Evolutionary conservation across 208 protist species (phyloP).

Genomic region (Trichomonas vaginalis): DNA sequence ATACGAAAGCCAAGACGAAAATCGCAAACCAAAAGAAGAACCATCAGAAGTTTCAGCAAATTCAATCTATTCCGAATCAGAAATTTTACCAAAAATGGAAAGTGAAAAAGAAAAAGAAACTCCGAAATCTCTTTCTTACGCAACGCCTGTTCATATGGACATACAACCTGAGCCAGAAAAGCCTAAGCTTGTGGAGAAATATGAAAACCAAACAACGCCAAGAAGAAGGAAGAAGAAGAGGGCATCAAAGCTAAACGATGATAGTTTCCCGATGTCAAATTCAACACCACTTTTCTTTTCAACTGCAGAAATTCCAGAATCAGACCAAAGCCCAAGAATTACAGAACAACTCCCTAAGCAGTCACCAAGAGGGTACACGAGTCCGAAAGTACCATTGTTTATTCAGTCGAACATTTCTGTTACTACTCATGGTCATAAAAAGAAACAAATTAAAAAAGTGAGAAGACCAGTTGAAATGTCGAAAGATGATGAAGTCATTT

Average conservation of each 20-base stretch:
- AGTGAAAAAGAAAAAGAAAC: too few species aligned
- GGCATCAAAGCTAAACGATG: too few species aligned
- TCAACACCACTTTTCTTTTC: background rate
- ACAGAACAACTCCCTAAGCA: background rate
- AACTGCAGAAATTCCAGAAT: background rate
- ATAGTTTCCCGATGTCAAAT: background rate
- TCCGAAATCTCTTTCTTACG: background rate
- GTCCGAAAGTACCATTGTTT: background rate
- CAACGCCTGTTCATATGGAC: background rate
- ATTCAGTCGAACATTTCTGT: background rate
- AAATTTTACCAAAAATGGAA: background rate
- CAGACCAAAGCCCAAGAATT: background rate
- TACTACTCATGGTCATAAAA: background rate
- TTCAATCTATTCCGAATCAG: background rate
- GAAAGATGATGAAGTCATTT: background rate
- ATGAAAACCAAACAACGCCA: background rate
- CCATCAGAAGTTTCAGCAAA: background rate
- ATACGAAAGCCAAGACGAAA: too few species aligned
- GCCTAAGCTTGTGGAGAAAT: background rate
- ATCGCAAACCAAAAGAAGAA: background rate
- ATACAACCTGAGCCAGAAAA: background rate
- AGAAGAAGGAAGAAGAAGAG: background rate
- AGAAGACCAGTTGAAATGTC: background rate
- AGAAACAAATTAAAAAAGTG: background rate
- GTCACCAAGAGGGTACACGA: background rate